Base-by-base conservation (phyloP, 805 yeast species). In the Candida namnaoensis region DNA sequence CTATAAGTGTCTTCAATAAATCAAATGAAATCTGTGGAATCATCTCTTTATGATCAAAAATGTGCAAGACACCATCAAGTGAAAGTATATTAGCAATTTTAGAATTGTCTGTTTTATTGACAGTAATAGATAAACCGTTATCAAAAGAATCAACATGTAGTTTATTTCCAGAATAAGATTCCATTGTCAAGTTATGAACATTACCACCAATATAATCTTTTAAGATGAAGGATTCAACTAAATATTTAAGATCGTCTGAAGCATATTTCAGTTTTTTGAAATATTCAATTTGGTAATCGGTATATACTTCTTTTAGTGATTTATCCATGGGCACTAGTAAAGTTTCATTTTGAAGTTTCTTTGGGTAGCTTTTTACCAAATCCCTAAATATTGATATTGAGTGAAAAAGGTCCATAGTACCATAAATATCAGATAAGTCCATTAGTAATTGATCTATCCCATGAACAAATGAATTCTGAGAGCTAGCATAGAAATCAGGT, bases 391-490 rank as follows among this genome's bases (percentile, higher is more conserved):
- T 34, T 3, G 37, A 9, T 3, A 41, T 12, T 10, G 41, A 33
- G 1, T 34, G 12, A 1, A 40, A 26, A 15, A 27, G 24, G 3
- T 43, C 44, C 40, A 76, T 45, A 10, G 69, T 51, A 4, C 65
- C 65, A 51, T 67, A 69, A 15, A 65, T 46, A 26, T 54, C 44
- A 38, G 62, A 62, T 52, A 61, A 61, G 30, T 51, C 33, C 12
- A 67, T 64, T 1, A 82, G 47, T 10, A 72, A 50, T 14, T 61
- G 50, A 42, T 75, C 76, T 2, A 83, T 66, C 1, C 84, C 88
- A 44, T 83, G 87, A 11, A 87, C 75, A 27, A 73, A 74, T 0
- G 90, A 76, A 49, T 77, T 69, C 50, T 80, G 85, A 37, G 77
- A 74, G 40, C 69, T 68, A 2, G 93, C 87, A 40, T 57, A 61